These are phyloP conservation scores for Dendrobium officinale DNA, from an alignment of 106 monocot species.

Conservation along the genomic window DNA sequence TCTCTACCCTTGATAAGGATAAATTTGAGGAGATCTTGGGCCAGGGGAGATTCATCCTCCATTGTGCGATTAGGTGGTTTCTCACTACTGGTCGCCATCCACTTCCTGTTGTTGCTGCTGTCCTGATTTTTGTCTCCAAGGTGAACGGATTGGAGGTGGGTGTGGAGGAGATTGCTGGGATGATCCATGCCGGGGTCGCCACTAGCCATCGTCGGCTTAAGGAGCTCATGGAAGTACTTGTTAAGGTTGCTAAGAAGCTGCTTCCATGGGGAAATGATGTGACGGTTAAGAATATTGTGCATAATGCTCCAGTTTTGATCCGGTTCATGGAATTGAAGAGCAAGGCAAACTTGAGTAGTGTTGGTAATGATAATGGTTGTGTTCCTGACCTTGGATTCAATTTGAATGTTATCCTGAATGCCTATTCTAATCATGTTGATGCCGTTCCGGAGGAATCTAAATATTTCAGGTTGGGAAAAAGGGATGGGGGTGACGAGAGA, in stretches of 20 bases:
- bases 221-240: slow-evolving; percentile 44
- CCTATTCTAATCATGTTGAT: background rate
- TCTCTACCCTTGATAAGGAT: slow-evolving; percentile 12
- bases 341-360: slow-evolving; percentile 10
- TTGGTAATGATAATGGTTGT: background rate
- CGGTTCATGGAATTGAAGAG: slow-evolving; percentile 62
- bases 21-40: slow-evolving; percentile 33
- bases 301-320: slow-evolving; percentile 46
- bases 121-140: slow-evolving; percentile 34
- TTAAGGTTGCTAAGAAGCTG: slow-evolving; percentile 38
- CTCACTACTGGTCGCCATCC: slow-evolving; percentile 73
- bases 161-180: slow-evolving; percentile 49
- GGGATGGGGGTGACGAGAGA: background rate
- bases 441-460: slow-evolving; percentile 22
- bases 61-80: slow-evolving; percentile 35
- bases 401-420: slow-evolving; percentile 12
- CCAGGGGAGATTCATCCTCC: slow-evolving; percentile 52
- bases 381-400: background rate
- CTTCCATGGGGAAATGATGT: slow-evolving; percentile 74
- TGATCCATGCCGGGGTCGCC: slow-evolving; percentile 26
- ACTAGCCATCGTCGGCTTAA: slow-evolving; percentile 40
- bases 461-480: slow-evolving; percentile 20
- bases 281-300: slow-evolving; percentile 46
- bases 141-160: slow-evolving; percentile 26
- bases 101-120: slow-evolving; percentile 57